Base-by-base conservation (phyloP, 2,329 filamentous ascomycete species). In the Ascochyta pisi region DNA sequence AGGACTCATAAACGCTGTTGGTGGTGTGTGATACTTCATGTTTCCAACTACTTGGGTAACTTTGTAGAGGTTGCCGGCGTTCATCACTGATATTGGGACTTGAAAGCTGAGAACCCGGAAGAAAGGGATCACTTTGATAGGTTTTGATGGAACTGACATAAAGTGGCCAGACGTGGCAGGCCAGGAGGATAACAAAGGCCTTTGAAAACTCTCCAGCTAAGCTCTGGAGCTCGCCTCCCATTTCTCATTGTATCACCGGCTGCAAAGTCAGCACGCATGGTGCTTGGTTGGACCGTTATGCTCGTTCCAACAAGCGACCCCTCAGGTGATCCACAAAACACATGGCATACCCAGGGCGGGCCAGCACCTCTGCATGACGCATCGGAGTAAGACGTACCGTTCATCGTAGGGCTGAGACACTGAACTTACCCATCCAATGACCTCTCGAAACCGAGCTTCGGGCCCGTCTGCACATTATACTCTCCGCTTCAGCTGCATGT, bases 401-500 rank as follows among this genome's bases (percentile, higher is more conserved):
- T 44, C 27, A 44, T 35, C 29, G 29, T 43, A 56, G 43, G 53
- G 53, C 53, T 56, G 53, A 56, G 53, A 56, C 42, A 26, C 8
- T 45, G 38, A 34, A 37, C 39, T 48, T 46, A 41, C 10, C 46
- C 37, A 26, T 31, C 53, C 53, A 55, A 55, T 50, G 23, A 38
- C 31, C 19, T 33, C 9, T 3, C 37, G 10, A 3, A 19, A 24
- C 35, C 19, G 24, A 33, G 24, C 37, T 13, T 22, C 23, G 37
- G 41, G 41, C 13, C 45, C 41, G 41, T 50, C 35, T 55, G 19
- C 24, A 46, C 42, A 50, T 45, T 31, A 35, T 33, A 50, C 16
- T 13, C 37, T 50, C 38, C 38, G 47, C 53, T 56, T 56, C 53
- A 50, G 53, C 53, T 56, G 47, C 47, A 56, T 56, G 47, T 43